These are phyloP conservation scores for Trichoderma koningii DNA, from an alignment of 2,329 filamentous ascomycete genomes.

Conservation along the genomic window DNA sequence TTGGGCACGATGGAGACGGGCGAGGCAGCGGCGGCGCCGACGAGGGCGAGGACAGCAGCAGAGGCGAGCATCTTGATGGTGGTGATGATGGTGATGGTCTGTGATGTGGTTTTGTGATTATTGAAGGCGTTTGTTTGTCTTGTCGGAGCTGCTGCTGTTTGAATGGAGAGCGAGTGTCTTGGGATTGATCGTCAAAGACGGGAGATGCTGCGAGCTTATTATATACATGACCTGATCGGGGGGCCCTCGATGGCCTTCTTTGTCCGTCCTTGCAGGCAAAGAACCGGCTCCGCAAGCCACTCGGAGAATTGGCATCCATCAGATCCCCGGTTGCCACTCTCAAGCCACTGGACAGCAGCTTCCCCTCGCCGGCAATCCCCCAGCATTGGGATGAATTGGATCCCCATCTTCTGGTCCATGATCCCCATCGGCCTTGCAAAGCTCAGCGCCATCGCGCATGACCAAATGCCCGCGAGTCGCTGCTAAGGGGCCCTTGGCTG, in stretches of 20 bases:
- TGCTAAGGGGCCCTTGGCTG: background rate
- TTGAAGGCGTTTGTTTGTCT: background rate
- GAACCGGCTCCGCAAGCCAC: background rate
- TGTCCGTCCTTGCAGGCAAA: background rate
- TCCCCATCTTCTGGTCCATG: background rate
- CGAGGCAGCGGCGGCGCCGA: constrained; percentile 32
- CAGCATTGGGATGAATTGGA: background rate
- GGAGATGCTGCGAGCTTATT: background rate
- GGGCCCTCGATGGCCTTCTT: constrained; percentile 2
- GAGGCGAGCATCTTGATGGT: constrained; percentile 27
- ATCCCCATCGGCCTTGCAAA: background rate
- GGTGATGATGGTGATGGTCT: background rate
- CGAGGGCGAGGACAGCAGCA: constrained; percentile 29
- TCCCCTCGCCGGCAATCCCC: background rate
- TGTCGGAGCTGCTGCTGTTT: background rate
- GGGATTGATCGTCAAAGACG: background rate
- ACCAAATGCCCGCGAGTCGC: background rate
- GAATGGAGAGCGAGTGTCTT: background rate
- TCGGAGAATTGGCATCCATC: too few species aligned
- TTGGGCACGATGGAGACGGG: constrained; percentile 26
- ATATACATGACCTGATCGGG: constrained; percentile 6
- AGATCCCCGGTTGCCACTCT: background rate
- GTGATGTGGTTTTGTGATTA: background rate
- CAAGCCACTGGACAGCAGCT: background rate
- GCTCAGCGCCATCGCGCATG: constrained; percentile 9